Conservation (phyloP, 2,329 filamentous ascomycete genomes). For the Colletotrichum kahawae region DNA sequence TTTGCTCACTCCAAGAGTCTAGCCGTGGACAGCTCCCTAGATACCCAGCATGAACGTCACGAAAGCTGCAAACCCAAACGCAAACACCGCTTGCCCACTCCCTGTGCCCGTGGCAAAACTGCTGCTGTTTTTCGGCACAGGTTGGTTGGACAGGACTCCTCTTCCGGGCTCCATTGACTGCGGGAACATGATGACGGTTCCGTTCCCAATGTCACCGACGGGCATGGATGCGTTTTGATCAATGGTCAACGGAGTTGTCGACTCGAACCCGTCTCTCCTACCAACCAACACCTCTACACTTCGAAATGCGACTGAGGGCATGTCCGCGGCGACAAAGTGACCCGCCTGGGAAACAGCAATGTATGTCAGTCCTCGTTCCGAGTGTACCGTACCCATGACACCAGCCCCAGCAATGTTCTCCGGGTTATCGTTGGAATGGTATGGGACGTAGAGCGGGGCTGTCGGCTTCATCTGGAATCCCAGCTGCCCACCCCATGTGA, state of each 20-base stretch:
- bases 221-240: background rate
- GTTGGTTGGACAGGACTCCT: background rate
- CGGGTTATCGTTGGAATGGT: slow-evolving; percentile 47
- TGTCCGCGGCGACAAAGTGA: slow-evolving; percentile 73
- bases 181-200: slow-evolving; percentile 13
- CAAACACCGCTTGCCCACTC: background rate
- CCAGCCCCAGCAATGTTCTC: slow-evolving; percentile 58
- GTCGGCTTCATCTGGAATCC: slow-evolving; percentile 69
- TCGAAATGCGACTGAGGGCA: slow-evolving; percentile 70
- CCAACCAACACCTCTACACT: slow-evolving; percentile 80
- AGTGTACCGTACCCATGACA: slow-evolving; percentile 71
- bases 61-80: background rate
- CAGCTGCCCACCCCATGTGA: slow-evolving; percentile 76
- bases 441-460: slow-evolving; percentile 71
- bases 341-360: slow-evolving; percentile 68
- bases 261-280: slow-evolving; percentile 61
- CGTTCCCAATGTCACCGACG: background rate
- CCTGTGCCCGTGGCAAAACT: background rate
- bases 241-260: slow-evolving; percentile 41
- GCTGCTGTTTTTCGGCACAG: background rate
- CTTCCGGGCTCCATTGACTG: background rate
- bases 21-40: background rate
- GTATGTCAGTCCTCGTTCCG: slow-evolving; percentile 78
- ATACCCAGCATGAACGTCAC: background rate
- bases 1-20: background rate